A percentile compares a stretch with the other conserved stretches of the same genome.
These are phyloP conservation scores for Maudiozyma barnettii DNA, from an alignment of 805 yeast genomes.

Conservation along the genomic window DNA sequence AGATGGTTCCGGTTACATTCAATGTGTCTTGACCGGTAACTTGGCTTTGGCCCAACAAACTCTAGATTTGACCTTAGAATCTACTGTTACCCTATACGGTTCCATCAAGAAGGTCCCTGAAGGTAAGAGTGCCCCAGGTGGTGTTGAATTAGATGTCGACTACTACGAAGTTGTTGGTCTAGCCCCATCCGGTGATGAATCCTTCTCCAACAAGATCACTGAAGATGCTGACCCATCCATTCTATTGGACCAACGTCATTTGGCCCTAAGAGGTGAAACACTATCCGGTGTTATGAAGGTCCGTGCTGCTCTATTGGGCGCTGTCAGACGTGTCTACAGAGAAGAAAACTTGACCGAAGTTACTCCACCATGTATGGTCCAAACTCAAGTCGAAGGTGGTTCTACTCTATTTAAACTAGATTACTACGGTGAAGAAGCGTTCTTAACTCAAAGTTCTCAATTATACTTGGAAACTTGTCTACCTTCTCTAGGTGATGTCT, in stretches of 20 bases:
- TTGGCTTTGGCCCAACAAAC: conserved; percentile 87
- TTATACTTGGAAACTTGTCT: conserved; percentile 92
- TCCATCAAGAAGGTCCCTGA: conserved; percentile 76
- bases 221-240: conserved; percentile 91
- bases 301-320: conserved; percentile 65
- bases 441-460: conserved; percentile 93
- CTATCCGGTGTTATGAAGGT: conserved; percentile 89
- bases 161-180: conserved; percentile 81
- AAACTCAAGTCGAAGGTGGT: conserved; percentile 99
- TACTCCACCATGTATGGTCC: conserved; percentile 99
- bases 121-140: conserved; percentile 96
- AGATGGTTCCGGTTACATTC: conserved; percentile 90
- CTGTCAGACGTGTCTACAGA: conserved; percentile 66
- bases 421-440: conserved; percentile 96
- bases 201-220: conserved; percentile 88
- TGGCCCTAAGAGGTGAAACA: conserved; percentile 93
- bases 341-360: conserved; percentile 80
- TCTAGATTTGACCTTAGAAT: conserved; percentile 75
- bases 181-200: conserved; percentile 94
- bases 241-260: conserved; percentile 88
- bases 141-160: conserved; percentile 87
- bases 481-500: conserved; percentile 95
- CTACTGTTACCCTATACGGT: conserved; percentile 76
- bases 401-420: conserved; percentile 86
- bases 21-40: conserved; percentile 81